phyloP scores from a whole-genome alignment of 768 basidiomycete species.

The Leucogyrophana mollusca region DNA sequence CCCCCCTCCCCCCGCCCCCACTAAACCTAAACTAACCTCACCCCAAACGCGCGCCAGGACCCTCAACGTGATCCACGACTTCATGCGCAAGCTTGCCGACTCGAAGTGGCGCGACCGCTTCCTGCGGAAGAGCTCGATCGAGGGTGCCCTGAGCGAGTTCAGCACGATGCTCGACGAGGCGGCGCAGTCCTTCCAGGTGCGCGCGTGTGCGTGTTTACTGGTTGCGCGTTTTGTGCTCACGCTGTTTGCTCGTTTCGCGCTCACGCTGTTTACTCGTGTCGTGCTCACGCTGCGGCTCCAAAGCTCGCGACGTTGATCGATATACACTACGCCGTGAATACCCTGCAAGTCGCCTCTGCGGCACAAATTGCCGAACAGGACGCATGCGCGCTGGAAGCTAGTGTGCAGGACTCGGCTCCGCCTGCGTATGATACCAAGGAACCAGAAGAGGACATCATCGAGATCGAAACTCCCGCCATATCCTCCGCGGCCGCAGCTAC shows the following conservation, averaged over 20 bases:
- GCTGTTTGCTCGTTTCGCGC: neutral
- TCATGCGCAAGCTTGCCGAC: constrained; percentile 38
- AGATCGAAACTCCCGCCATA: neutral
- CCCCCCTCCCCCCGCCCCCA: neutral
- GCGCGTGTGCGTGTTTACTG: neutral
- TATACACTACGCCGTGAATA: constrained; percentile 44
- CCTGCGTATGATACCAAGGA: constrained; percentile 18
- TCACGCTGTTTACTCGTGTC: neutral
- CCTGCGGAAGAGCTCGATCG: constrained; percentile 38
- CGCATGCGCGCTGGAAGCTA: neutral
- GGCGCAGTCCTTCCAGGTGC: constrained; percentile 46
- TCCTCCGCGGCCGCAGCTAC: neutral
- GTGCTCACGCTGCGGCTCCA: neutral
- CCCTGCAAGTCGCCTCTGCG: too few relatives aligned
- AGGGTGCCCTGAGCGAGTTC: constrained; percentile 35
- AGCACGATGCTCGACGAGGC: constrained; percentile 40
- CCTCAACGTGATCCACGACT: constrained; percentile 35
- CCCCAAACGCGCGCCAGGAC: constrained; percentile 26
- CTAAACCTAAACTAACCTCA: neutral
- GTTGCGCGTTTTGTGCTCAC: too few relatives aligned
- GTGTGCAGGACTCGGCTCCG: neutral
- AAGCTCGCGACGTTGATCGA: constrained; percentile 48
- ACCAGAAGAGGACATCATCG: constrained; percentile 1
- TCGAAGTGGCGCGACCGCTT: constrained; percentile 42
- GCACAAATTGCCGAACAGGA: too few relatives aligned